Evolutionary conservation across 352 stramenopile genomes (phyloP), one percentile per base, ranked within the genome.

Genomic region (Globisporangium sylvaticum): DNA sequence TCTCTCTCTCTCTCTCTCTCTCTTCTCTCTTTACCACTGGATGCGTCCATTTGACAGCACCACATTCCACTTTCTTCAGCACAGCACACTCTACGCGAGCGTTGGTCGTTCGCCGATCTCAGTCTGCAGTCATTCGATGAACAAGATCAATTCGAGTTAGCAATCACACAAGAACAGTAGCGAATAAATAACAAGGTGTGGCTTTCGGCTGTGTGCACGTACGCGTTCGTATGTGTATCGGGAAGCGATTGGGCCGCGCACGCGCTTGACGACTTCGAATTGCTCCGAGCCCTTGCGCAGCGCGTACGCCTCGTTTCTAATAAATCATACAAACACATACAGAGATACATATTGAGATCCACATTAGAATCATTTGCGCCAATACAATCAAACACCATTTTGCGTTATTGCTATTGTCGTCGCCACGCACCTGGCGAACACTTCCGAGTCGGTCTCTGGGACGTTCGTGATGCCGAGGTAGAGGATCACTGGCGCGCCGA

Each of bases 391-490:
- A 10, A 44, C 34, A 53, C 14, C 6, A 24, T 48, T 48, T 22
- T 7, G 6, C 14, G n/a, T 10, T 20, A 20, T 22, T 32, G 54
- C 20, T 14, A 6, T 22, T 25, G 27, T 58, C 20, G 54, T 25
- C 29, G 29, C 46, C n/a, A 29, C 53, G 59, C 68, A 94, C 86
- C 85, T 81, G 20, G 84, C 87, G 62, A 90, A 91, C 27, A 91
- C 83, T 63, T 94, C 81, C 75, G 84, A 92, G 77, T 95, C 80
- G 57, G 84, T 93, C 73, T 95, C 85, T 4, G 87, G 85, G 37
- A 75, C 84, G 76, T 94, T 93, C 48, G 73, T 89, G 58, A 95
- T 74, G 8, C 87, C 87, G 58, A 95, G 66, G 68, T 84, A 91
- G 52, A 95, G 81, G 37, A 95, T 60, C 56, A 91, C 72, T 5